Evolutionary conservation across 345 rosid genomes (phyloP).

Genomic region (Pugionium cornutum): DNA sequence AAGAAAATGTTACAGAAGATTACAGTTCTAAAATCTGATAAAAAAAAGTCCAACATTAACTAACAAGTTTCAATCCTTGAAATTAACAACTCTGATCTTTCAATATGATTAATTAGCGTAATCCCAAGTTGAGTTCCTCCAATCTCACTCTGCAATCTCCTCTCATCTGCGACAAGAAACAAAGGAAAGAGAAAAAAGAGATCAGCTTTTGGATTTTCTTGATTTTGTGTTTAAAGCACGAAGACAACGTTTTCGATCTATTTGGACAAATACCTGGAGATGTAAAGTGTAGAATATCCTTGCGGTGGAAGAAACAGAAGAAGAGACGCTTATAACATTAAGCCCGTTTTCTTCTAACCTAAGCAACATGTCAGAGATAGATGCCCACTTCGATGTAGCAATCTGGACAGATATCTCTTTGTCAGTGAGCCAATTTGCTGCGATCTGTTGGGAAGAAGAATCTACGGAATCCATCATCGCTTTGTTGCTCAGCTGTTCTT

Average conservation of each 20-base stretch:
- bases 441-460: conserved; percentile 30
- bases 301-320: conserved; percentile 53
- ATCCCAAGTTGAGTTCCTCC: conserved; percentile 30
- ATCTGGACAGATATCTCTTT: conserved; percentile 56
- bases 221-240: neutral
- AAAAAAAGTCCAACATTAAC: conserved; percentile 4
- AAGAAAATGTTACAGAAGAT: conserved; percentile 18
- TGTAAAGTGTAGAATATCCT: conserved; percentile 56
- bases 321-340: conserved; percentile 50
- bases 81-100: conserved; percentile 14
- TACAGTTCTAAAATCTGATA: conserved; percentile 16
- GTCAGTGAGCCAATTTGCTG: conserved; percentile 47
- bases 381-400: conserved; percentile 31
- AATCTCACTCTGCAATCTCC: conserved; percentile 22
- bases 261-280: conserved; percentile 50
- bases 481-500: conserved; percentile 34
- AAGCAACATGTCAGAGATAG: conserved; percentile 50
- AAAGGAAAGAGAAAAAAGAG: neutral
- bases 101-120: conserved; percentile 21
- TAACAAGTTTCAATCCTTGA: conserved; percentile 23
- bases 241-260: conserved; percentile 1
- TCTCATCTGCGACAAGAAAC: conserved; percentile 19
- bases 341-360: conserved; percentile 51
- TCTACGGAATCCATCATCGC: conserved; percentile 3
- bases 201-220: conserved; percentile 18